A percentile compares a stretch with the other conserved stretches of the same genome.
Conservation (phyloP, 805 yeast genomes). For the Brettanomyces anomalus region DNA sequence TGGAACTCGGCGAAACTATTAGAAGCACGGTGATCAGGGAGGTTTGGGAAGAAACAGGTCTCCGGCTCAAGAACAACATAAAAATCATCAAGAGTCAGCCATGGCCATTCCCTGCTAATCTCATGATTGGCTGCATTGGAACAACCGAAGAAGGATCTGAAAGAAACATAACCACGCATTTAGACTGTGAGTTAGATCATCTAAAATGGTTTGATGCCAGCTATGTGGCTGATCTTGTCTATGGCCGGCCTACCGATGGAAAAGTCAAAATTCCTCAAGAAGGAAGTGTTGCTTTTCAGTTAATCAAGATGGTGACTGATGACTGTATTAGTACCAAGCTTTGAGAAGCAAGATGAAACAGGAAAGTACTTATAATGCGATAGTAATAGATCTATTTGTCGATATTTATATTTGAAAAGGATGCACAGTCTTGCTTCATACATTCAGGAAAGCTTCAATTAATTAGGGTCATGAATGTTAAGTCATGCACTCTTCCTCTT, state of each 20-base stretch:
- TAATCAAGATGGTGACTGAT: slow-evolving; percentile 4
- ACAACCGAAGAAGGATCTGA: slow-evolving; percentile 43
- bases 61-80: slow-evolving; percentile 38
- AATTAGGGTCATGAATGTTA: no score
- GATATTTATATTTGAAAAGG: no score
- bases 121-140: slow-evolving; percentile 90
- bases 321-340: slow-evolving; percentile 1
- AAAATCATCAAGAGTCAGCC: slow-evolving; percentile 74
- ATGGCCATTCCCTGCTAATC: slow-evolving; percentile 93
- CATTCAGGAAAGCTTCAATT: no score
- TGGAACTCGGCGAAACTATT: slow-evolving; percentile 90
- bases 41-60: slow-evolving; percentile 95
- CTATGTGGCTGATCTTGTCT: slow-evolving; percentile 30
- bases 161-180: slow-evolving; percentile 49
- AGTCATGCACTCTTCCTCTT: no score
- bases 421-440: no score
- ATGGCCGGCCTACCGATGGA: slow-evolving; percentile 3
- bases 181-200: slow-evolving; percentile 79
- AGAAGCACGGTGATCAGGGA: slow-evolving; percentile 85
- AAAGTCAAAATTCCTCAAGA: not conserved
- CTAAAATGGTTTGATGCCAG: slow-evolving; percentile 74
- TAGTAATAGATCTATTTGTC: no score
- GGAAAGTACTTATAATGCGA: no score
- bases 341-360: not conserved
- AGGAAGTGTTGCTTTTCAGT: slow-evolving; percentile 4